phyloP scores from a whole-genome alignment of 352 stramenopile species.

The Aphanomyces stellatus region DNA sequence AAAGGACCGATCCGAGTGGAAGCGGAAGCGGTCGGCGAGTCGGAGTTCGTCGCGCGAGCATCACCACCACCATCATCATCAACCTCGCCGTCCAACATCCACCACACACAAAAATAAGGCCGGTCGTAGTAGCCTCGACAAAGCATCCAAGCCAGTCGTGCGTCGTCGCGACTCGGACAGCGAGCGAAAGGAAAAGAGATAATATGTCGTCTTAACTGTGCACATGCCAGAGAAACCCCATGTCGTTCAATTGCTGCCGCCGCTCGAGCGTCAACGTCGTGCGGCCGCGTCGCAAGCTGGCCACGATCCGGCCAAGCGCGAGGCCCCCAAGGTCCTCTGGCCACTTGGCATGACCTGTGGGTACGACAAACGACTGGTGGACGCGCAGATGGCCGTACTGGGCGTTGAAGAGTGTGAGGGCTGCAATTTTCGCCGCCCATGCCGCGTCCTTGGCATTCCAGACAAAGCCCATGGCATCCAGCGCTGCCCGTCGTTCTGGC shows the following conservation, averaged over 20 bases:
- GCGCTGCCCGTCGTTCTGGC: neutral
- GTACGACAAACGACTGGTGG: neutral
- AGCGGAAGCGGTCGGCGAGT: neutral
- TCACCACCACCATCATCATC: neutral
- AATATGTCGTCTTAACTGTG: too few relatives aligned
- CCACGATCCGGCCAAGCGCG: neutral
- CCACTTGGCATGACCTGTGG: neutral
- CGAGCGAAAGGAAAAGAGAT: neutral
- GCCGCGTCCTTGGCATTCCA: neutral
- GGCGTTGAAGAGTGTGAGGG: neutral
- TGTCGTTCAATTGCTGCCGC: neutral
- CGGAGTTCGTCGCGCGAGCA: neutral
- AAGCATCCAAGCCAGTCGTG: too few relatives aligned
- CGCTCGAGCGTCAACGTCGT: neutral
- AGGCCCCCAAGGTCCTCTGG: neutral
- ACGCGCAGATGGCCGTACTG: neutral
- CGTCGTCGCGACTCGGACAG: neutral
- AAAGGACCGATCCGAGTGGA: neutral
- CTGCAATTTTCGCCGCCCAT: neutral
- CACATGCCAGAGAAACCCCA: neutral
- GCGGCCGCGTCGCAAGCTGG: neutral
- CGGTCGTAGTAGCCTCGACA: too few relatives aligned
- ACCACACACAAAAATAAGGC: too few relatives aligned
- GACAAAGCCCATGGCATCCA: neutral
- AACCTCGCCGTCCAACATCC: neutral